These are phyloP conservation scores for Lactarius tabidus DNA, from an alignment of 768 basidiomycete species.

Conservation along the genomic window DNA sequence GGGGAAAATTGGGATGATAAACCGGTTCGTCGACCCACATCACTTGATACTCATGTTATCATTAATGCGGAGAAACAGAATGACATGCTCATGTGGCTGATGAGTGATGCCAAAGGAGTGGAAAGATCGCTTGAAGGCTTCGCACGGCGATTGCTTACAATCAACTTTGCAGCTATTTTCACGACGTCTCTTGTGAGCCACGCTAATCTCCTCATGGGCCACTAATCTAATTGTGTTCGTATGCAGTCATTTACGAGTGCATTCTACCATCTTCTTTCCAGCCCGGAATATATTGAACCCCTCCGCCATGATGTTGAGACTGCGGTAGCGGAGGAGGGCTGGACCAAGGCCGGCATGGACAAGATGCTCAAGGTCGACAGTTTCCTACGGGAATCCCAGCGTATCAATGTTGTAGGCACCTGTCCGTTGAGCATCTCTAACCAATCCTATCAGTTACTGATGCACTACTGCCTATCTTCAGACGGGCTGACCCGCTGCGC, in stretches of 20 bases:
- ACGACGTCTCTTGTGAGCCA: constrained; percentile 33
- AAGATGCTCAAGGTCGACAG: constrained; percentile 29
- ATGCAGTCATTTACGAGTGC: constrained; percentile 11
- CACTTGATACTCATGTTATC: background rate
- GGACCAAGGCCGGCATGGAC: constrained; percentile 15
- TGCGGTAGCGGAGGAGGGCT: constrained; percentile 26
- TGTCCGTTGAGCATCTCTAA: background rate
- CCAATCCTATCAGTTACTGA: background rate
- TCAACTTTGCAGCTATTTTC: constrained; percentile 39
- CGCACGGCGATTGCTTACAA: constrained; percentile 32
- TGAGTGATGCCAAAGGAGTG: constrained; percentile 33
- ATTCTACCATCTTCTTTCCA: constrained; percentile 26
- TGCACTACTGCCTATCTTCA: background rate
- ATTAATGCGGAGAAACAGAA: constrained; percentile 29
- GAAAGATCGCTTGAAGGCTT: constrained; percentile 33
- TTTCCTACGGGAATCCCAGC: constrained; percentile 28
- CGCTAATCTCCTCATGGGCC: background rate
- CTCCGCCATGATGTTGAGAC: constrained; percentile 28
- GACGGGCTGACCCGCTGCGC: constrained; percentile 27
- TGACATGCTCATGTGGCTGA: constrained; percentile 42
- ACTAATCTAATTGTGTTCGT: background rate
- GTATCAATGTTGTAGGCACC: constrained; percentile 10
- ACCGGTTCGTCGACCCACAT: constrained; percentile 2
- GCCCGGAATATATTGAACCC: constrained; percentile 28
- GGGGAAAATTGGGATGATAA: constrained; percentile 10